phyloP scores from a whole-genome alignment of 2,329 filamentous ascomycete genomes.

The Talaromyces sp. region DNA sequence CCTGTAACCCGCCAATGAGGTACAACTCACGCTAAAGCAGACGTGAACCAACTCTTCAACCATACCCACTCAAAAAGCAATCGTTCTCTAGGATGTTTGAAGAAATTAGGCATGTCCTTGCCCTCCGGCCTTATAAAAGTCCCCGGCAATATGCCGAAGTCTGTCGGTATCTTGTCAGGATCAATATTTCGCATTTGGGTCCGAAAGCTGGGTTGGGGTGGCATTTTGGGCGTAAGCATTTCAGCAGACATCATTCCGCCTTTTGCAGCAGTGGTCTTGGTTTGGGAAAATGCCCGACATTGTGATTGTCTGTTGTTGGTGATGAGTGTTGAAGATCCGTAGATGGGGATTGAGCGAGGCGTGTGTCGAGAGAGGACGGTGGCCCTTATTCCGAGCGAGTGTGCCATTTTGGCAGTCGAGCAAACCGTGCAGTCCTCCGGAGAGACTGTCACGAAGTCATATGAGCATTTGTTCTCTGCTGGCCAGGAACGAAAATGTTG shows the following conservation, averaged over 20 bases:
- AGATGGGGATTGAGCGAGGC: slow-evolving; percentile 8
- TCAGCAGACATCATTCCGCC: slow-evolving; percentile 21
- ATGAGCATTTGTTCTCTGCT: slow-evolving; percentile 1
- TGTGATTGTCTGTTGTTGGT: background rate
- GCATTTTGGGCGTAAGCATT: slow-evolving; percentile 27
- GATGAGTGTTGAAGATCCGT: slow-evolving; percentile 4
- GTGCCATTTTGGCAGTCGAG: background rate
- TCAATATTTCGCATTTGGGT: slow-evolving; percentile 32
- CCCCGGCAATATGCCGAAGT: slow-evolving; percentile 46
- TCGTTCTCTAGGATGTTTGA: slow-evolving; percentile 35
- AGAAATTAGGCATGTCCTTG: slow-evolving; percentile 41
- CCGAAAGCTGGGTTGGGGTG: slow-evolving; percentile 40
- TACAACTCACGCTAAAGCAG: background rate
- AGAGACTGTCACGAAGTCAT: slow-evolving; percentile 4
- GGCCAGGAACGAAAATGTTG: background rate
- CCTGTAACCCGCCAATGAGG: background rate
- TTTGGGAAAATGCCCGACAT: slow-evolving; percentile 33
- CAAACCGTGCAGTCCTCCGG: background rate
- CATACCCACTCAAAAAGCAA: slow-evolving; percentile 41
- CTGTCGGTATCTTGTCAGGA: slow-evolving; percentile 37
- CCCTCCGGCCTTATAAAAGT: slow-evolving; percentile 40
- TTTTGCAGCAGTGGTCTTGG: slow-evolving; percentile 23
- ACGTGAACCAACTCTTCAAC: slow-evolving; percentile 31
- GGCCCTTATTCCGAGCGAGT: slow-evolving; percentile 1
- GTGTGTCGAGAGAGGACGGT: background rate